A percentile compares a stretch with the other conserved stretches of the same genome.
Conservation (phyloP, 192 early-diverging fungal species). For the Podila epigama region DNA sequence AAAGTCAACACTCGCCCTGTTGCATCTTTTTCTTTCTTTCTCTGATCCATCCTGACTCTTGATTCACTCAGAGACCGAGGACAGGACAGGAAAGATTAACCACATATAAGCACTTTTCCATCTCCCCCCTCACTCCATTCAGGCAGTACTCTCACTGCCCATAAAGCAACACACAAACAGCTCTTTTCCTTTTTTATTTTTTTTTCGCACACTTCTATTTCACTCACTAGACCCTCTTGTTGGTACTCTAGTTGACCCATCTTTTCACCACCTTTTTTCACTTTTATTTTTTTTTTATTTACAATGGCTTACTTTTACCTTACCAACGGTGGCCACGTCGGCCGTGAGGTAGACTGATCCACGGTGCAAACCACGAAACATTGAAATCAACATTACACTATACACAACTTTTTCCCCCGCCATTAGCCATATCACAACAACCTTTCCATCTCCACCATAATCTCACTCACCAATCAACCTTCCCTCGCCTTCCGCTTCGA, state of each 20-base stretch:
- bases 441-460: neutral
- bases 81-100: neutral
- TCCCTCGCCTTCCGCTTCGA: too few relatives aligned
- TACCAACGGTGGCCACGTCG: slow-evolving; percentile 50
- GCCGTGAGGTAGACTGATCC: slow-evolving; percentile 47
- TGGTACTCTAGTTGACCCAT: slow-evolving; percentile 42
- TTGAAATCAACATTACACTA: neutral
- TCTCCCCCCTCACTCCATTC: neutral
- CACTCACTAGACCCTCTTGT: slow-evolving; percentile 42
- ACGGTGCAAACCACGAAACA: slow-evolving; percentile 17
- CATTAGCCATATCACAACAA: neutral
- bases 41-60: neutral
- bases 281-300: slow-evolving; percentile 20
- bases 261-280: neutral
- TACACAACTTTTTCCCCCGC: neutral
- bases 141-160: neutral
- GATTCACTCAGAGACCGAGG: neutral
- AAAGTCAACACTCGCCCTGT: slow-evolving; percentile 1
- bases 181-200: slow-evolving; percentile 14
- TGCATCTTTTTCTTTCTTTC: neutral
- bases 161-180: neutral
- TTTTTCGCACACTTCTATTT: neutral
- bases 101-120: neutral
- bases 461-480: too few relatives aligned
- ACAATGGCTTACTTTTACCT: slow-evolving; percentile 51